Base-by-base conservation (phyloP, 441 rosid species). In the Theobroma grandiflorum region DNA sequence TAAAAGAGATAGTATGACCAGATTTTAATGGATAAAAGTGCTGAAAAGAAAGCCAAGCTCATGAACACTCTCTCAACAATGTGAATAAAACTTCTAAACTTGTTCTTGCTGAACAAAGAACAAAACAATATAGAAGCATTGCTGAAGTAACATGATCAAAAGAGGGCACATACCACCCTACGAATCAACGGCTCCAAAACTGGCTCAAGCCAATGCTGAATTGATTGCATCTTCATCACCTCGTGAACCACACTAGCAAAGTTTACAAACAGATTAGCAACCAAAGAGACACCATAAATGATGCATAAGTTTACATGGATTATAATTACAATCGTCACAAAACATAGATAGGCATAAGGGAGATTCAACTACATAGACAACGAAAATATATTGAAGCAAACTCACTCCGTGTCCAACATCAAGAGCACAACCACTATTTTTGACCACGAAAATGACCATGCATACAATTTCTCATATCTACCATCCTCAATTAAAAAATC, bases 141-240 rank as follows among this genome's bases (percentile, higher is more conserved):
- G 18, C 47, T 7, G 37, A 12, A 49, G 22, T 50, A 50, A 67
- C 20, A 52, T 58, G 9, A 70, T 35, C 31, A 47, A 81, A 59
- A 20, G 59, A 79, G 40, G 61, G 75, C 49, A 81, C 95, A 8
- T 89, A 95, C 98, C 98, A 96, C 99, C 83, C 90, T 89, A 59
- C 99, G 98, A 75, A 96, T 91, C 85, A 96, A 86, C 20, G 99
- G 99, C 90, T 94, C 99, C 63, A 96, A 85, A 89, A 90, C 86
- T 3, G 97, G 97, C 86, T 93, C 99, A 80, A 96, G 89, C 75
- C 88, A 83, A 80, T 87, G 91, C 82, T 93, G 90, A 76, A 92
- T 89, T 7, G 96, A 89, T 65, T 88, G 92, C 85, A 89, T 80
- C 87, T 90, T 92, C 88, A 96, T 91, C 77, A 92, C 98, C 81